A percentile compares a stretch with the other conserved stretches of the same genome.
Conservation (phyloP, 352 stramenopile genomes). For the Halophytophthora batemanensis region DNA sequence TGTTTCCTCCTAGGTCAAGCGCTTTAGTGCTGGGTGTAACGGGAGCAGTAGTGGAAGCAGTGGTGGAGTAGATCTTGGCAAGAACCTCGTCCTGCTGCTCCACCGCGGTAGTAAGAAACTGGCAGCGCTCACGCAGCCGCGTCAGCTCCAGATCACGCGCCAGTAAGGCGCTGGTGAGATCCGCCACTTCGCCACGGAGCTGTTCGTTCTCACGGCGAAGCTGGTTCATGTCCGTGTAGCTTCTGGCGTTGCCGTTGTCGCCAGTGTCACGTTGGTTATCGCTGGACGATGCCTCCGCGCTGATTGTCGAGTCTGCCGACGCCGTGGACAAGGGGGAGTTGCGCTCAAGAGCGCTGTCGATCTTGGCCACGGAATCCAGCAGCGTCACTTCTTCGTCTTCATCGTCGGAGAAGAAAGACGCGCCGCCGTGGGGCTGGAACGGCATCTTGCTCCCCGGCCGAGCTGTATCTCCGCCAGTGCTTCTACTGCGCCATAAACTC, state of each 20-base stretch:
- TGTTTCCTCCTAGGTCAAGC: not conserved
- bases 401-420: conserved; percentile 12
- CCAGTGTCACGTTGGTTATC: conserved; percentile 3
- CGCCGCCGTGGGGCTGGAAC: no score
- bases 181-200: conserved; percentile 49
- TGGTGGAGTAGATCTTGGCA: conserved; percentile 68
- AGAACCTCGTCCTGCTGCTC: conserved; percentile 79
- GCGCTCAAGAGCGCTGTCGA: conserved; percentile 15
- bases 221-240: conserved; percentile 3
- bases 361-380: conserved; percentile 23
- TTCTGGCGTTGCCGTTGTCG: conserved; percentile 6
- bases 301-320: conserved; percentile 9
- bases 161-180: conserved; percentile 67
- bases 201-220: conserved; percentile 44
- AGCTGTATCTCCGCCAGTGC: no score
- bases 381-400: conserved; percentile 24
- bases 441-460: no score
- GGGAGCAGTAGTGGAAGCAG: conserved; percentile 8
- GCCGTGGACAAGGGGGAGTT: conserved; percentile 19
- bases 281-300: not conserved
- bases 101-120: conserved; percentile 53
- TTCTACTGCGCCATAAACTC: no score
- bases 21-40: conserved; percentile 6
- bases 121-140: conserved; percentile 58
- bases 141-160: conserved; percentile 74